Percentiles rank a stretch among this genome's conserved stretches.
These are phyloP conservation scores for Corinectria fuckeliana DNA, from an alignment of 2,329 filamentous ascomycete genomes.

Conservation along the genomic window DNA sequence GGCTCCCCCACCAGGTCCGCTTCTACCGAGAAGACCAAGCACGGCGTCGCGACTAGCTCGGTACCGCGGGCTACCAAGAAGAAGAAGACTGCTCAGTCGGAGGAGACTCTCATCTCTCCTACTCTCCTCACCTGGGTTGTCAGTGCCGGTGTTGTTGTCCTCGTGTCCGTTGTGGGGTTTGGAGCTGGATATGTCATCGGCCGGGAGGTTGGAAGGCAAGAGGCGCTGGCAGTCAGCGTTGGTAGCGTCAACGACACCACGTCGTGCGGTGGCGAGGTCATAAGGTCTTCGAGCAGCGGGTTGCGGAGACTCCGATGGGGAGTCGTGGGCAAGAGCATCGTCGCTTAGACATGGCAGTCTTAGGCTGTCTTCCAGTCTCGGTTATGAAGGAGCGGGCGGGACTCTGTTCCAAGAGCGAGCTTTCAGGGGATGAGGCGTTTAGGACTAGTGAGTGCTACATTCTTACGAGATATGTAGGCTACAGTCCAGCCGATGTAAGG, in stretches of 20 bases:
- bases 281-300: conserved; percentile 57
- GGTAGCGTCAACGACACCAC: conserved; percentile 53
- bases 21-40: conserved; percentile 56
- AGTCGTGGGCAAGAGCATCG: conserved; percentile 57
- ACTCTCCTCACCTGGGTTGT: conserved; percentile 70
- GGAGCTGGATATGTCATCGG: conserved; percentile 73
- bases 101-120: conserved; percentile 59
- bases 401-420: conserved; percentile 8
- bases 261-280: conserved; percentile 60
- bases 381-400: neutral
- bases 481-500: conserved; percentile 18
- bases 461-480: conserved; percentile 28
- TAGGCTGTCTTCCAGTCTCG: conserved; percentile 1
- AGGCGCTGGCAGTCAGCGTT: conserved; percentile 52
- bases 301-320: conserved; percentile 63
- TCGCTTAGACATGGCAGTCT: conserved; percentile 45
- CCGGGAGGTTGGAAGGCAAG: conserved; percentile 69
- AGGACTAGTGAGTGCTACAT: conserved; percentile 15
- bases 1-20: conserved; percentile 41
- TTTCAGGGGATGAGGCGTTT: conserved; percentile 12
- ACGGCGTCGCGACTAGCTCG: conserved; percentile 50
- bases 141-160: conserved; percentile 70
- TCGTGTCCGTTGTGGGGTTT: conserved; percentile 73
- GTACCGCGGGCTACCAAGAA: conserved; percentile 62
- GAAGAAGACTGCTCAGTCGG: conserved; percentile 56